Conservation (phyloP, 1,284 basidiomycete genomes). For the Agaricales sp. region DNA sequence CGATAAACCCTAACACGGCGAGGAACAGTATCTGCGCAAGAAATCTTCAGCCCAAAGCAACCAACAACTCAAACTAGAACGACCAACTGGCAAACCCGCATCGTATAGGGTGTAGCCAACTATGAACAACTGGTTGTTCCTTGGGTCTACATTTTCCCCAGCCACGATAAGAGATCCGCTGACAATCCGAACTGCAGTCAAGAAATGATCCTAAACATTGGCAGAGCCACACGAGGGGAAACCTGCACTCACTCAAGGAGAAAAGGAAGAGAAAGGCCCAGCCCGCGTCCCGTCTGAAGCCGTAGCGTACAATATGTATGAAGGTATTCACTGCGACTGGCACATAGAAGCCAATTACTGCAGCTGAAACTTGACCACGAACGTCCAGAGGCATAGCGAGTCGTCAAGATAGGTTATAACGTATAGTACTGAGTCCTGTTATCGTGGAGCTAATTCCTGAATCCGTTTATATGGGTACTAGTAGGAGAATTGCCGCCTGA, state of each 20-base stretch:
- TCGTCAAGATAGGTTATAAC: conserved; percentile 16
- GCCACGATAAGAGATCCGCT: conserved; percentile 47
- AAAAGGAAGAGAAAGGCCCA: conserved; percentile 54
- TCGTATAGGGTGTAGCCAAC: conserved; percentile 46
- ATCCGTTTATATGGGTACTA: too few relatives aligned
- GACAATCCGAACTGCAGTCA: conserved; percentile 44
- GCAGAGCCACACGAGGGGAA: conserved; percentile 3
- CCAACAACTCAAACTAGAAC: not conserved
- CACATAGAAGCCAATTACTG: conserved; percentile 42
- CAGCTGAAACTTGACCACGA: conserved; percentile 44
- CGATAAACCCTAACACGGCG: conserved; percentile 47
- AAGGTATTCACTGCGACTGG: conserved; percentile 36
- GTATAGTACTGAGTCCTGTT: conserved; percentile 14
- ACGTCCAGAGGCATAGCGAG: conserved; percentile 30
- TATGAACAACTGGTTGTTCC: conserved; percentile 32
- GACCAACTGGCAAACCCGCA: conserved; percentile 34
- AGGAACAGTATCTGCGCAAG: conserved; percentile 26
- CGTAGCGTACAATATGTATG: conserved; percentile 37
- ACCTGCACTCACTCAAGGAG: conserved; percentile 33
- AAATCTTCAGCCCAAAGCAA: not conserved
- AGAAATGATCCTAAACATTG: conserved; percentile 5
- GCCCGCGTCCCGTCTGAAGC: conserved; percentile 42
- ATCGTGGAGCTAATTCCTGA: too few relatives aligned
- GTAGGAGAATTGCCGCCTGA: too few relatives aligned
- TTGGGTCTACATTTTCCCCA: conserved; percentile 28